Base-by-base conservation (phyloP, 305 asterid species). In the Fraxinus greggii region DNA sequence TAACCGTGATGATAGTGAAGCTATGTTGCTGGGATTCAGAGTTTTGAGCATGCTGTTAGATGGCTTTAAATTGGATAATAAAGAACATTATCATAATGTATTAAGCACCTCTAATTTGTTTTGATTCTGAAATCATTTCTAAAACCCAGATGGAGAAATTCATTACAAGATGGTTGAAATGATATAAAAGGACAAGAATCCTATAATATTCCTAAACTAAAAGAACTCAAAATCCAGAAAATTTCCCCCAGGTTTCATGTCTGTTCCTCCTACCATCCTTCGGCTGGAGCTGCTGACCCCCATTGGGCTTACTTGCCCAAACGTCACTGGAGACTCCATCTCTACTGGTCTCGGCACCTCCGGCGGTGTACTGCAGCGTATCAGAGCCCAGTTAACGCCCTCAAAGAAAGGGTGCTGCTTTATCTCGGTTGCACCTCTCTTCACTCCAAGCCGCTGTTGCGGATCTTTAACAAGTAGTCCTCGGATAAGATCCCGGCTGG, bases 201-300 rank as follows among this genome's bases (percentile, higher is more conserved):
- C 85, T 79, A 81, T 38, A 80, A 72, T 85, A 51, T n/a, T 54
- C 59, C 28, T 67, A 70, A 31, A 23, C 97, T 94, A 96, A 88
- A 96, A 96, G 97, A 96, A 96, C 97, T 94, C 99, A 54, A 96
- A 96, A 88, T 96, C 99, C 84, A 96, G 97, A 90, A 84, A 96
- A 82, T 94, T 96, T 83, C 99, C 99, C 80, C 97, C 98, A 65
- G 97, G 54, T 76, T 90, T 90, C 89, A 85, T 69, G 51, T 94
- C 97, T 75, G 87, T 77, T 75, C 98, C 98, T 75, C 98, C 98
- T 54, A 87, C 92, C 2, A 86, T 83, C 84, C 88, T 93, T 88
- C 92, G 90, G 88, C 97, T 88, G 40, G 74, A 89, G 81, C 86
- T 83, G 24, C 90, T 93, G 32, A 88, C 86, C 67, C 90, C 91